Evolutionary conservation across 2,329 filamentous ascomycete species (phyloP).

Genomic region (Cryphonectria radicalis): DNA sequence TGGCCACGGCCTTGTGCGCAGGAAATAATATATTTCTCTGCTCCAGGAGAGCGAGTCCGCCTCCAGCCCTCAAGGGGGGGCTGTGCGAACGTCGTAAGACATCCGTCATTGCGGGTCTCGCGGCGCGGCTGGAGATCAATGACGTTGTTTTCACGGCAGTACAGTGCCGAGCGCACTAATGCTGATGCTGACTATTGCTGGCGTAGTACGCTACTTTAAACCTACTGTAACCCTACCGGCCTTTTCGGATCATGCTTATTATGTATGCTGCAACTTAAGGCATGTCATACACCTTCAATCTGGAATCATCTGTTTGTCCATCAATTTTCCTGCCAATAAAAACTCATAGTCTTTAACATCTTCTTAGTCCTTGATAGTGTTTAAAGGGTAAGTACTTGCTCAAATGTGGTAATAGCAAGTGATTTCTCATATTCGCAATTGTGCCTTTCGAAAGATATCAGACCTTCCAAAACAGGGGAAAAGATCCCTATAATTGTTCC

Average conservation of each 20-base stretch:
- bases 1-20: not conserved
- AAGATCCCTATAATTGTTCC: too few species aligned
- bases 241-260: not conserved
- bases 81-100: constrained; percentile 1
- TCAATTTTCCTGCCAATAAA: too few species aligned
- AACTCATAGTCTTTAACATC: too few species aligned
- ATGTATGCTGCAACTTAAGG: too few species aligned
- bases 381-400: too few species aligned
- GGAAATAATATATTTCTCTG: not conserved
- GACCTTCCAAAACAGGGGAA: too few species aligned
- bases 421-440: too few species aligned
- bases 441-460: too few species aligned
- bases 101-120: constrained; percentile 10
- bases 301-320: too few species aligned
- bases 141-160: constrained; percentile 2
- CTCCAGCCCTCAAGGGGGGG: not conserved
- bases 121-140: not conserved
- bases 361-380: too few species aligned
- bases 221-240: not conserved
- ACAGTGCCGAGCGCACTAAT: not conserved
- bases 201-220: not conserved
- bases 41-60: not conserved
- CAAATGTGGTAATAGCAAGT: too few species aligned
- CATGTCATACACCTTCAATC: too few species aligned
- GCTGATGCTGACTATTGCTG: not conserved